Base-by-base conservation (phyloP, 495 filamentous ascomycete species). In the Achaetomiella virescens region DNA sequence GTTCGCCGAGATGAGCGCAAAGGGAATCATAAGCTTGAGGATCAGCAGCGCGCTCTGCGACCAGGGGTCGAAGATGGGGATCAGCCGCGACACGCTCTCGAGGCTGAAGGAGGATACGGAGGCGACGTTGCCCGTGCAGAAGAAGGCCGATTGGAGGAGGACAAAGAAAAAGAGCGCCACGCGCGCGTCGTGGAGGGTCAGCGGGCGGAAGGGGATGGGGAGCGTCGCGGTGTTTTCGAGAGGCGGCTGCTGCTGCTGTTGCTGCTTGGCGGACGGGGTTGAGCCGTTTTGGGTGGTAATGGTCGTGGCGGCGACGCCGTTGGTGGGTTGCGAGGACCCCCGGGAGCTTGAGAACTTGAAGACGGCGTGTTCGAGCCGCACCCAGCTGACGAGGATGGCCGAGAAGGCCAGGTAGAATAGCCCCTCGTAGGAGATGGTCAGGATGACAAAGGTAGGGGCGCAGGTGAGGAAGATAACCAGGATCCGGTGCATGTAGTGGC, bases 371-470 rank as follows among this genome's bases (percentile, higher is more conserved):
- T 99, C 95, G 0, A 97, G 75, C 21, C 84, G 83, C 20, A 96
- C 89, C 95, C 95, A 99, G 57, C 84, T 86, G 54, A 95, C 77
- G 10, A 99, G 77, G 20, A 86, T 85, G 42, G 86, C 75, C 64
- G 84, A 91, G 71, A 97, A 97, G 18, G 84, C 84, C 59, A 96
- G 80, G 75, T 96, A 97, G 72, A 99, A 99, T 3, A 99, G 77
- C 0, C 95, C 93, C 69, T 99, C 95, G 76, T 96, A 99, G 17
- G 91, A 95, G 68, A 97, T 97, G 22, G 91, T 96, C 56, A 99
- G 86, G 61, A 97, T 88, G 66, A 99, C 87, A 67, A 99, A 99
- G 11, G 85, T 85, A 1, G 95, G 95, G 0, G 91, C 85, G 65
- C 95, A 97, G 12, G 91, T 89, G 40, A 99, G 78, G 76, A 97